Percentiles rank a stretch among this genome's conserved stretches.
These are phyloP conservation scores for Symbiodinium natans DNA, from an alignment of 73 alveolate genomes.

Conservation along the genomic window DNA sequence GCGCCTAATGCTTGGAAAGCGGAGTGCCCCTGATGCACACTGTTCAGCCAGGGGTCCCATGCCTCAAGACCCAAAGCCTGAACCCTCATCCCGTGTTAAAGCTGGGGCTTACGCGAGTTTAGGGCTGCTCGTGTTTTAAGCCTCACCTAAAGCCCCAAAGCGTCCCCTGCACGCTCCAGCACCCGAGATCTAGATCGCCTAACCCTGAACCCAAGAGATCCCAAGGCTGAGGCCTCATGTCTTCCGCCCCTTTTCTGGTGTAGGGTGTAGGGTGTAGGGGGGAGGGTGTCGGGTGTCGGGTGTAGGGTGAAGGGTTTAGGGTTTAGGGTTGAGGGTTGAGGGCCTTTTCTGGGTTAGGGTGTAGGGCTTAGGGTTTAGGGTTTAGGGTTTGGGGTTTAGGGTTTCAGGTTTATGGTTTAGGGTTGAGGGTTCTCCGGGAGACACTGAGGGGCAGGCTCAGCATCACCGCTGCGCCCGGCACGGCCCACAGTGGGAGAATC, in stretches of 20 bases:
- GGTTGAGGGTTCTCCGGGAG: too few relatives aligned
- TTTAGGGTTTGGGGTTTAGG: neutral
- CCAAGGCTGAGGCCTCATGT: too few relatives aligned
- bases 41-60: neutral
- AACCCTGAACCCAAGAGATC: too few relatives aligned
- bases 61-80: too few relatives aligned
- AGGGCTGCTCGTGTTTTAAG: too few relatives aligned
- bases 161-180: too few relatives aligned
- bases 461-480: conserved; percentile 94
- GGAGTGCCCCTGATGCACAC: neutral
- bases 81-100: too few relatives aligned
- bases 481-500: conserved; percentile 89
- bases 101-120: too few relatives aligned
- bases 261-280: neutral
- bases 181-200: too few relatives aligned
- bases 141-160: too few relatives aligned
- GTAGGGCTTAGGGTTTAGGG: neutral
- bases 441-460: conserved; percentile 17
- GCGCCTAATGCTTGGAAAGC: neutral
- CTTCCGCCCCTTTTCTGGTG: too few relatives aligned
- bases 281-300: neutral
- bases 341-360: neutral
- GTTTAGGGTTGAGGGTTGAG: neutral
- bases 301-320: neutral
- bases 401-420: neutral